Evolutionary conservation across 2,329 filamentous ascomycete genomes (phyloP).

Genomic region (Pestalotiopsis sp.): DNA sequence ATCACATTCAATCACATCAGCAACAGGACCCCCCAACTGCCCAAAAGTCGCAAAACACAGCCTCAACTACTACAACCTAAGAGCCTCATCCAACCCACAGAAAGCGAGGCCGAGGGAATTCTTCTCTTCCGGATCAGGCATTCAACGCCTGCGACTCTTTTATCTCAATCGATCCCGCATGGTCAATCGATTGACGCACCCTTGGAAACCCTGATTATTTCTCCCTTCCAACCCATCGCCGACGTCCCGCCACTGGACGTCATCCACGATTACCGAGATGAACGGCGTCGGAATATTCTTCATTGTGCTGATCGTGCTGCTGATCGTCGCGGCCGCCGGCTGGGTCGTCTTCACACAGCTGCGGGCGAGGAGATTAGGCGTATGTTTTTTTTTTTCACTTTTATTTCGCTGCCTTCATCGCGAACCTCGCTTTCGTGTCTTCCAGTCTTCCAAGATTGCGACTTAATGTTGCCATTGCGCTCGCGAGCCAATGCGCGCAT

Average conservation of each 20-base stretch:
- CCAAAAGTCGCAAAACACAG: neutral
- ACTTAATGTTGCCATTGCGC: neutral
- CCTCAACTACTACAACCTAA: neutral
- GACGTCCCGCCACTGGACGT: slow-evolving; percentile 9
- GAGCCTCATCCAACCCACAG: neutral
- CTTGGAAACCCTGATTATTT: neutral
- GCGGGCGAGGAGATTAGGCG: slow-evolving; percentile 71
- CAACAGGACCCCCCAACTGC: neutral
- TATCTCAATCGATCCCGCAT: neutral
- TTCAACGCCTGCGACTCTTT: neutral
- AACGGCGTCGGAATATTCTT: slow-evolving; percentile 67
- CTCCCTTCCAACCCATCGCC: neutral
- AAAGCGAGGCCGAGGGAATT: neutral
- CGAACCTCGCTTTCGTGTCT: neutral
- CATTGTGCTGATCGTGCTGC: slow-evolving; percentile 67
- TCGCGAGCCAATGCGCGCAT: neutral
- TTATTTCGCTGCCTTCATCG: neutral
- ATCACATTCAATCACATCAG: neutral
- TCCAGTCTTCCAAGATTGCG: neutral
- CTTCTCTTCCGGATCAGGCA: neutral
- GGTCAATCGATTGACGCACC: neutral
- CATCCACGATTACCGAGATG: slow-evolving; percentile 35
- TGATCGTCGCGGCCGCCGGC: slow-evolving; percentile 55
- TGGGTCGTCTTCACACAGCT: slow-evolving; percentile 74
- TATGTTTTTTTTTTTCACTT: slow-evolving; percentile 35